Conservation (phyloP, 2,329 filamentous ascomycete genomes). For the Knoxdaviesia capensis region DNA sequence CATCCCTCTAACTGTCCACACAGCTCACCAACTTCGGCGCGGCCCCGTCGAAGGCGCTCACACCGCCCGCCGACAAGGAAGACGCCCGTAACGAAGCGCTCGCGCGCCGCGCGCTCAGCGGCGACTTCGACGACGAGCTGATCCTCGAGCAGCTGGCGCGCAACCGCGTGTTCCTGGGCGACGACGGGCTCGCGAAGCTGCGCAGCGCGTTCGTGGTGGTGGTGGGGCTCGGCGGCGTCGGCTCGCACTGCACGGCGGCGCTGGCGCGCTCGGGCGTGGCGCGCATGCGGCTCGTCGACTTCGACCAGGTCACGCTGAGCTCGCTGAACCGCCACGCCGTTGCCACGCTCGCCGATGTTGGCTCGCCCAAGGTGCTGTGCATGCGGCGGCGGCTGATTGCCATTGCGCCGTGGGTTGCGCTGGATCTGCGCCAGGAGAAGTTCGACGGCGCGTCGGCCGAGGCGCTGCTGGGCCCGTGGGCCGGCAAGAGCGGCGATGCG, state of each 20-base stretch:
- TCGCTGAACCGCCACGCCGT: constrained; percentile 93
- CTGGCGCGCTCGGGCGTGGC: constrained; percentile 77
- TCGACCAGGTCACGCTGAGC: constrained; percentile 90
- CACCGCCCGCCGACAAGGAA: constrained; percentile 30
- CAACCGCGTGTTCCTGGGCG: constrained; percentile 76
- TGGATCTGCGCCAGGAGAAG: constrained; percentile 71
- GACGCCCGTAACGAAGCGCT: constrained; percentile 38
- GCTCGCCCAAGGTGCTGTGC: constrained; percentile 76
- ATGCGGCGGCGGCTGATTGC: constrained; percentile 63
- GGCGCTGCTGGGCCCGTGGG: constrained; percentile 47
- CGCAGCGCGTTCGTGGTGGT: constrained; percentile 70
- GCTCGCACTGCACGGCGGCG: constrained; percentile 74
- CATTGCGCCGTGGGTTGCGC: constrained; percentile 78
- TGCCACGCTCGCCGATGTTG: constrained; percentile 83
- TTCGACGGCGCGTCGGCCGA: constrained; percentile 51
- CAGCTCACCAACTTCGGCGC: constrained; percentile 43
- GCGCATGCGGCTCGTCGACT: constrained; percentile 79
- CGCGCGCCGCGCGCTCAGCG: constrained; percentile 37
- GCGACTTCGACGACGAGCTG: constrained; percentile 54
- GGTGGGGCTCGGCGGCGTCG: constrained; percentile 86
- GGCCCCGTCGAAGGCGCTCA: constrained; percentile 13
- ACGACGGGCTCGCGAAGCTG: constrained; percentile 61
- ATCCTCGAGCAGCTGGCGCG: constrained; percentile 88
- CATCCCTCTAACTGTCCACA: constrained; percentile 3
- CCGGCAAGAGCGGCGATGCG: constrained; percentile 18